Evolutionary conservation across 129 eudicot genomes (phyloP).

Genomic region (Helichrysum umbraculigerum): DNA sequence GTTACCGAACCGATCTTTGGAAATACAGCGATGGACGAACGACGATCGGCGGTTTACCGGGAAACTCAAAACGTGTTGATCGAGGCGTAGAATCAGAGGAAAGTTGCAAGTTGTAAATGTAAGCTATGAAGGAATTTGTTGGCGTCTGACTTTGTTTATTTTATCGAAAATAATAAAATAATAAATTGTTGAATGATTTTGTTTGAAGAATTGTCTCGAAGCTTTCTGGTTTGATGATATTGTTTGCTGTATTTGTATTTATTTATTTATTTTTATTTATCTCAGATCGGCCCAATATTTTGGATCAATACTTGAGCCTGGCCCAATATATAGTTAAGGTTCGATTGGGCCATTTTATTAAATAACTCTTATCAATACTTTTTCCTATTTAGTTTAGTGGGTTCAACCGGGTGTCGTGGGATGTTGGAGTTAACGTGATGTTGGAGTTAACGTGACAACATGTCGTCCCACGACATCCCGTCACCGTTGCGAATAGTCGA

Average conservation of each 20-base stretch:
- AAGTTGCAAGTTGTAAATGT: not conserved
- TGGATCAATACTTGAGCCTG: not conserved
- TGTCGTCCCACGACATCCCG: no score
- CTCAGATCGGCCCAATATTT: no score
- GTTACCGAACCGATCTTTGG: slow-evolving; percentile 17
- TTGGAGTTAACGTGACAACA: no score
- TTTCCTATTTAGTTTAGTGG: no score
- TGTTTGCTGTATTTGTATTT: no score
- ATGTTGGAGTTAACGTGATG: no score
- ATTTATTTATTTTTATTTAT: no score
- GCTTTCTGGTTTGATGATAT: not conserved
- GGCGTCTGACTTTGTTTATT: not conserved
- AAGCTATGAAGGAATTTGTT: not conserved
- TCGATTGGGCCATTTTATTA: not conserved
- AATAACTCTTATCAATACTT: no score
- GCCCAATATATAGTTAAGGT: not conserved
- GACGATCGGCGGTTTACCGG: slow-evolving; percentile 9
- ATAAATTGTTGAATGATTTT: not conserved
- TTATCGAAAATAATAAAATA: not conserved
- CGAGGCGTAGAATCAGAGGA: slow-evolving; percentile 25
- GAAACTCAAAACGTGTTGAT: slow-evolving; percentile 3
- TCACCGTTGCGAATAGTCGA: no score
- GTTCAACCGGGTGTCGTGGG: no score
- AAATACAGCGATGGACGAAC: not conserved
- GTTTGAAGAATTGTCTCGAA: slow-evolving; percentile 18